Evolutionary conservation across 2,329 filamentous ascomycete genomes (phyloP).

Genomic region (Fusarium decemcellulare): DNA sequence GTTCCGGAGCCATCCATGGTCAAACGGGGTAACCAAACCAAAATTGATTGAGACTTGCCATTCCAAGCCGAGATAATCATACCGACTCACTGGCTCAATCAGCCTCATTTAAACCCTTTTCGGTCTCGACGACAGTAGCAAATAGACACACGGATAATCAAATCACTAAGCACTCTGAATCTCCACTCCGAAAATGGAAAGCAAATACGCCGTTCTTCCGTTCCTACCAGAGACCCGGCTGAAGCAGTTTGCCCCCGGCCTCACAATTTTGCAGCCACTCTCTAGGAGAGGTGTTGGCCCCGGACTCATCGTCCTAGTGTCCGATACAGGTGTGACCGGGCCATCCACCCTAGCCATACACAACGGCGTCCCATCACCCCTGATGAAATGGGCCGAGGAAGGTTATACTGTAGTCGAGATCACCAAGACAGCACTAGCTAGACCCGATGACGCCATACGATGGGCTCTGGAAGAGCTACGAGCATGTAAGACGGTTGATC

Average conservation of each 20-base stretch:
- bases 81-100: background rate
- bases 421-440: conserved; percentile 16
- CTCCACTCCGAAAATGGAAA: conserved; percentile 3
- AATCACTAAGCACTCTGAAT: background rate
- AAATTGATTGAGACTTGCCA: no score
- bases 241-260: conserved; percentile 7
- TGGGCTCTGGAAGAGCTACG: conserved; percentile 25
- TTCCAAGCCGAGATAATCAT: no score
- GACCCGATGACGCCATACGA: conserved; percentile 35
- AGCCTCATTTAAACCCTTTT: background rate
- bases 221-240: conserved; percentile 12
- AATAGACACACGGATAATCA: background rate
- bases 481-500: conserved; percentile 10
- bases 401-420: conserved; percentile 74
- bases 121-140: background rate
- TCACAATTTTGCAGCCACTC: conserved; percentile 17
- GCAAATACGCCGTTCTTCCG: conserved; percentile 13
- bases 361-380: conserved; percentile 64
- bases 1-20: no score
- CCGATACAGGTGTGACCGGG: conserved; percentile 37
- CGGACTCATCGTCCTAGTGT: conserved; percentile 51
- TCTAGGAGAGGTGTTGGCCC: conserved; percentile 46
- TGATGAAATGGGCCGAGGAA: conserved; percentile 81
- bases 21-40: no score
- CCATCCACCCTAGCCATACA: conserved; percentile 29